phyloP scores from a whole-genome alignment of 129 eudicot species.

The Centaurea solstitialis region DNA sequence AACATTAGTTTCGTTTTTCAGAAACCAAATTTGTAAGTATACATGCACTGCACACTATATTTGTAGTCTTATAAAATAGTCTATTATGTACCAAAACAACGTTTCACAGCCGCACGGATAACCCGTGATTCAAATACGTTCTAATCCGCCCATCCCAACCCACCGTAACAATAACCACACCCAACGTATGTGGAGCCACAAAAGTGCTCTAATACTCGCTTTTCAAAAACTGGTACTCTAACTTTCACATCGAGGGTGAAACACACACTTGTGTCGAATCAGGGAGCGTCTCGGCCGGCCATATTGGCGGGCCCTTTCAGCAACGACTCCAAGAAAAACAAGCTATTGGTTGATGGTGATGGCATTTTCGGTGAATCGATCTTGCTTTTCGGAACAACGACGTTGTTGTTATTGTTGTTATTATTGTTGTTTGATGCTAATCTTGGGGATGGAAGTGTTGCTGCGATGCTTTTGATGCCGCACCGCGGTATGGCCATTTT shows the following conservation, averaged over 20 bases:
- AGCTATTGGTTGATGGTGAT: conserved; percentile 48
- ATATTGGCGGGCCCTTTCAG: conserved; percentile 59
- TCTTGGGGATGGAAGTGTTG: conserved; percentile 39
- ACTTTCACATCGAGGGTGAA: conserved; percentile 44
- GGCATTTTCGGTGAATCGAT: conserved; percentile 42
- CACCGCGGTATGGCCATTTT: conserved; percentile 80
- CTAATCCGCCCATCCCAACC: conserved; percentile 89
- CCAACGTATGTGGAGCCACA: conserved; percentile 76
- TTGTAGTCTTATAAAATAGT: conserved; percentile 7
- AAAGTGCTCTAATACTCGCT: conserved; percentile 60
- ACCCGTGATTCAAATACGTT: conserved; percentile 76
- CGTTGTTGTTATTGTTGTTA: conserved; percentile 1
- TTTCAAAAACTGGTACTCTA: conserved; percentile 67
- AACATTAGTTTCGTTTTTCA: conserved; percentile 1
- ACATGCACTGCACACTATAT: conserved; percentile 7
- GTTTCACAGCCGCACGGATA: conserved; percentile 58
- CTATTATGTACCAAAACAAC: conserved; percentile 11
- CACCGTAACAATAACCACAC: conserved; percentile 80
- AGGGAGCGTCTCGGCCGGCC: conserved; percentile 71
- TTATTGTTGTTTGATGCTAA: conserved; percentile 8
- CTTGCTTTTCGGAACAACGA: conserved; percentile 25
- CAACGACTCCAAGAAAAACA: conserved; percentile 58
- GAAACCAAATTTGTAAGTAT: conserved; percentile 21
- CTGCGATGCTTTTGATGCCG: conserved; percentile 51
- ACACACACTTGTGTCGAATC: conserved; percentile 35